A percentile compares a stretch with the other conserved stretches of the same genome.
phyloP scores from a whole-genome alignment of 2,329 filamentous ascomycete species.

The Coniochaeta pulveracea region DNA sequence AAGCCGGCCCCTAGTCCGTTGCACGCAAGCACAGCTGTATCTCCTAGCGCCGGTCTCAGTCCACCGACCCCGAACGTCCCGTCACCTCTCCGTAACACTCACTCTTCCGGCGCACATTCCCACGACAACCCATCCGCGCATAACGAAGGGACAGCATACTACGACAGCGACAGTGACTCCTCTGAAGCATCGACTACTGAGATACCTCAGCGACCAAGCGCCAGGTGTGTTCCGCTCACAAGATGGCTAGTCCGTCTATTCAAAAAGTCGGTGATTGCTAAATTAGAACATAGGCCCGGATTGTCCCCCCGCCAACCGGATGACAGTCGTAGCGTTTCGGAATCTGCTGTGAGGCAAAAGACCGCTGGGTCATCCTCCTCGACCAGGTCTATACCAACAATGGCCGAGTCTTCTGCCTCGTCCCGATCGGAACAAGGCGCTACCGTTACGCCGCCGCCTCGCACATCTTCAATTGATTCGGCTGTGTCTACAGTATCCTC shows the following conservation, averaged over 20 bases:
- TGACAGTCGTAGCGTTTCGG: slow-evolving; percentile 35
- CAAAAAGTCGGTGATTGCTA: slow-evolving; percentile 7
- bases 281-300: slow-evolving; percentile 14
- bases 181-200: slow-evolving; percentile 20
- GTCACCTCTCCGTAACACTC: slow-evolving; percentile 15
- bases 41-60: slow-evolving; percentile 29
- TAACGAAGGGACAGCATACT: slow-evolving; percentile 20
- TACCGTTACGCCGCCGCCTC: slow-evolving; percentile 34
- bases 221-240: slow-evolving; percentile 22
- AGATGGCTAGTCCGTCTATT: too few relatives aligned
- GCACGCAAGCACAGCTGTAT: slow-evolving; percentile 28
- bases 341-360: slow-evolving; percentile 29
- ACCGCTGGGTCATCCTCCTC: slow-evolving; percentile 26
- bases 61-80: slow-evolving; percentile 24
- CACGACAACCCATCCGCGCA: slow-evolving; percentile 14
- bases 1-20: slow-evolving; percentile 38
- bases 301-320: slow-evolving; percentile 26
- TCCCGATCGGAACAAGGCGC: slow-evolving; percentile 28
- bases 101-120: slow-evolving; percentile 9
- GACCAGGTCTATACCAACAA: slow-evolving; percentile 25
- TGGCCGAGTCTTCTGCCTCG: slow-evolving; percentile 33
- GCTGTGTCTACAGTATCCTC: slow-evolving; percentile 70
- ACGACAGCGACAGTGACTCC: slow-evolving; percentile 25
- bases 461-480: slow-evolving; percentile 87
- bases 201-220: slow-evolving; percentile 18